These are phyloP conservation scores for Phytophthora lateralis DNA, from an alignment of 352 stramenopile species.

Conservation along the genomic window DNA sequence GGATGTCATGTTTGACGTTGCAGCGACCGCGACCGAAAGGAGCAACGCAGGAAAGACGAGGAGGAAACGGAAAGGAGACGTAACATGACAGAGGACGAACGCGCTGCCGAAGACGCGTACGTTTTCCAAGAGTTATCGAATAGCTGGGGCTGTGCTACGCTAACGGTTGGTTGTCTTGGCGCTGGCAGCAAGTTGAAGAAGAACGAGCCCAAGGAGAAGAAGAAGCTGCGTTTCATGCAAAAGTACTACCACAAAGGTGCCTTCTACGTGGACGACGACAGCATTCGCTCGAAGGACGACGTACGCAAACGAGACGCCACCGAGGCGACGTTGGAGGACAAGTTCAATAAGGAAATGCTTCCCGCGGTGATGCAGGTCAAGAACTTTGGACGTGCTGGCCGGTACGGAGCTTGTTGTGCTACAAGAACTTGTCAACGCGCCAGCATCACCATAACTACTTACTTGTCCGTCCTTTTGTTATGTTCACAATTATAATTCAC, in stretches of 20 bases:
- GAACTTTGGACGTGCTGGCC: slow-evolving; percentile 96
- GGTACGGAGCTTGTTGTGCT: slow-evolving; percentile 51
- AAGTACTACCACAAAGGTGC: slow-evolving; percentile 99
- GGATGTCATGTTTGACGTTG: slow-evolving; percentile 5
- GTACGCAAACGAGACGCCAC: slow-evolving; percentile 91
- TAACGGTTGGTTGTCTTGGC: slow-evolving; percentile 6
- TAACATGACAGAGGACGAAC: slow-evolving; percentile 97
- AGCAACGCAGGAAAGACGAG: slow-evolving; percentile 82
- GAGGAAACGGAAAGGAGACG: slow-evolving; percentile 87
- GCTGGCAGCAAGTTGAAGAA: slow-evolving; percentile 77
- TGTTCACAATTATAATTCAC: slow-evolving; percentile 26
- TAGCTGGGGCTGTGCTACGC: slow-evolving; percentile 2
- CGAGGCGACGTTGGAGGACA: slow-evolving; percentile 92
- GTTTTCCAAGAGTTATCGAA: slow-evolving; percentile 19
- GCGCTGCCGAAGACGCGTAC: slow-evolving; percentile 90
- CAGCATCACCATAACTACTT: slow-evolving; percentile 8
- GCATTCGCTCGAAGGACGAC: slow-evolving; percentile 87
- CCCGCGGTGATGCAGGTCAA: slow-evolving; percentile 98
- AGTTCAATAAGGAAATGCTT: slow-evolving; percentile 94
- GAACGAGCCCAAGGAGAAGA: slow-evolving; percentile 80
- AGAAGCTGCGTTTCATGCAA: slow-evolving; percentile 95
- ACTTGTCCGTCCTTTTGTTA: slow-evolving; percentile 14
- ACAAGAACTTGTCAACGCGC: slow-evolving; percentile 4
- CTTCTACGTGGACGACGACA: slow-evolving; percentile 97
- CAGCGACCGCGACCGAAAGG: slow-evolving; percentile 84